Conservation (phyloP, 306 rosid species). For the Quercus robur region DNA sequence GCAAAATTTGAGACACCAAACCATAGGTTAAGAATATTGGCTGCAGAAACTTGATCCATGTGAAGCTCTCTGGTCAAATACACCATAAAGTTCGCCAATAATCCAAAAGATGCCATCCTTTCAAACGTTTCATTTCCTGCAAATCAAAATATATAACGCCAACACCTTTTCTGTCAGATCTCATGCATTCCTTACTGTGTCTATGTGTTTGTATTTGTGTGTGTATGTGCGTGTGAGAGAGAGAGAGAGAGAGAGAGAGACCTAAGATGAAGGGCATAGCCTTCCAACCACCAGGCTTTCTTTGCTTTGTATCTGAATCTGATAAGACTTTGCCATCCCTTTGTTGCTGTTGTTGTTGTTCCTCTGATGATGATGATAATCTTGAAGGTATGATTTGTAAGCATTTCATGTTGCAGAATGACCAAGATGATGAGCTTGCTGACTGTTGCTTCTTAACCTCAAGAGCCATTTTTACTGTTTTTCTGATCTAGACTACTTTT, state of each 20-base stretch:
- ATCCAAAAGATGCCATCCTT: conserved; percentile 68
- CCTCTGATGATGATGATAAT: neutral
- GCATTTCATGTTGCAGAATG: neutral
- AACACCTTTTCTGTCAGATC: neutral
- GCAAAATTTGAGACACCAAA: conserved; percentile 50
- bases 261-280: conserved; percentile 85
- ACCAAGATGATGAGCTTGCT: conserved; percentile 2
- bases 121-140: conserved; percentile 87
- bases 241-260: conserved; percentile 12
- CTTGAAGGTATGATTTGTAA: neutral
- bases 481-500: neutral
- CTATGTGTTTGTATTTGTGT: neutral
- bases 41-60: conserved; percentile 65
- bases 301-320: conserved; percentile 1
- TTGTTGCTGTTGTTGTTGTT: neutral
- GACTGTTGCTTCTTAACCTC: neutral
- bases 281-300: conserved; percentile 83
- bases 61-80: conserved; percentile 60
- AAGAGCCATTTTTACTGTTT: neutral
- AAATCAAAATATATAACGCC: neutral
- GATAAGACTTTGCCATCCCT: conserved; percentile 1
- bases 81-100: conserved; percentile 79
- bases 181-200: neutral
- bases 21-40: conserved; percentile 67
- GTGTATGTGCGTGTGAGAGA: neutral